These are phyloP conservation scores for Vitellaria paradoxa DNA, from an alignment of 179 eudicot genomes.

Conservation along the genomic window DNA sequence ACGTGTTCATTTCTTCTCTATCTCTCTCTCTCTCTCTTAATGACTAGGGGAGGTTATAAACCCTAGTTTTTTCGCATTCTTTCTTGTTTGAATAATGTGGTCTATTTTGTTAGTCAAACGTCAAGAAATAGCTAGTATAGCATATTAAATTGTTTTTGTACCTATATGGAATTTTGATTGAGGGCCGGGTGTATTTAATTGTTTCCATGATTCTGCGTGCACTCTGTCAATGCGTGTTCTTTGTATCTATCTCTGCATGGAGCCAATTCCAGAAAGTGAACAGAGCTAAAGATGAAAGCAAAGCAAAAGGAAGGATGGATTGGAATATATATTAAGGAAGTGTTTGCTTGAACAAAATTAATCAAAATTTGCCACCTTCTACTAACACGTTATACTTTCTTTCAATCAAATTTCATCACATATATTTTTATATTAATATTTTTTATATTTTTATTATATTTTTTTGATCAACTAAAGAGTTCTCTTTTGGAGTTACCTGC, in stretches of 20 bases:
- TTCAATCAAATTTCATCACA: no score
- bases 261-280: neutral
- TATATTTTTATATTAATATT: no score
- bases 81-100: neutral
- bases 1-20: neutral
- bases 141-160: neutral
- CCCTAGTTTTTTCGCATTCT: neutral
- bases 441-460: no score
- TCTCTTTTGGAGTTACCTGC: neutral
- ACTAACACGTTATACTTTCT: no score
- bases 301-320: neutral
- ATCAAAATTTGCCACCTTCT: no score
- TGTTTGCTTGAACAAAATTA: no score
- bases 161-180: neutral
- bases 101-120: neutral
- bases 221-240: neutral
- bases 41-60: no score
- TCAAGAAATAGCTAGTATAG: neutral
- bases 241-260: neutral
- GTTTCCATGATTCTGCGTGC: neutral
- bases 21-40: neutral
- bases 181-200: neutral
- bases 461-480: no score
- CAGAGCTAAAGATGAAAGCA: neutral
- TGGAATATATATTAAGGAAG: neutral